phyloP scores from a whole-genome alignment of 768 basidiomycete genomes.

The Kwoniella dejecticola region DNA sequence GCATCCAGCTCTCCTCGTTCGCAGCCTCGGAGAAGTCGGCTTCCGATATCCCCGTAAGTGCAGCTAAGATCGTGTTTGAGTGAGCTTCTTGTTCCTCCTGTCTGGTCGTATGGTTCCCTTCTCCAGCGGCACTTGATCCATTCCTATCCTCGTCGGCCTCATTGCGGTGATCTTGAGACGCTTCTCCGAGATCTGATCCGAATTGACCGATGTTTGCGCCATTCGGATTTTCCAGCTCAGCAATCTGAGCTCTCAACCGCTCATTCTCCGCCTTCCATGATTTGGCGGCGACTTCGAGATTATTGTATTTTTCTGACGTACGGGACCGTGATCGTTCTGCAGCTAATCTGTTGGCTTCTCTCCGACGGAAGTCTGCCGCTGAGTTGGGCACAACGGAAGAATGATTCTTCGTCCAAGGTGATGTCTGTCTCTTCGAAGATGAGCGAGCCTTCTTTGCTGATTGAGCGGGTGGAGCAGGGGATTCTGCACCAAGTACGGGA shows the following conservation, averaged over 20 bases:
- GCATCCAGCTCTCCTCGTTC: conserved; percentile 36
- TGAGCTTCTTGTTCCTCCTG: conserved; percentile 33
- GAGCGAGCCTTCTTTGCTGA: background rate
- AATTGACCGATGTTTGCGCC: background rate
- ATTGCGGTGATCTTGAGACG: background rate
- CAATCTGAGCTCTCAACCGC: conserved; percentile 34
- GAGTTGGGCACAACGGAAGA: conserved; percentile 20
- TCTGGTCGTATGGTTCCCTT: background rate
- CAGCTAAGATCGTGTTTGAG: conserved; percentile 43
- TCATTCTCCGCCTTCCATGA: conserved; percentile 42
- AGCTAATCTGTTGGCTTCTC: conserved; percentile 54
- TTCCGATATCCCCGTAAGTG: conserved; percentile 34
- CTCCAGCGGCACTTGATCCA: background rate
- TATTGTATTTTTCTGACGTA: conserved; percentile 33
- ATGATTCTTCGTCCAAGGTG: background rate
- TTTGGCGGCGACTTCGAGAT: conserved; percentile 36
- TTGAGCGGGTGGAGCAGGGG: background rate
- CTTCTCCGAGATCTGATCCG: background rate
- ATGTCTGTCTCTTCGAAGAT: background rate
- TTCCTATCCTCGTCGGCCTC: background rate
- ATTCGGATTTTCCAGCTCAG: conserved; percentile 19
- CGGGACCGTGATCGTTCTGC: conserved; percentile 48
- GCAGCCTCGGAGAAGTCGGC: conserved; percentile 16
- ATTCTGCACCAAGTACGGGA: background rate
- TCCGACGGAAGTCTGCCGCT: conserved; percentile 40